Evolutionary conservation across 2,329 filamentous ascomycete species (phyloP).

Genomic region (Bipolaris zeicola): DNA sequence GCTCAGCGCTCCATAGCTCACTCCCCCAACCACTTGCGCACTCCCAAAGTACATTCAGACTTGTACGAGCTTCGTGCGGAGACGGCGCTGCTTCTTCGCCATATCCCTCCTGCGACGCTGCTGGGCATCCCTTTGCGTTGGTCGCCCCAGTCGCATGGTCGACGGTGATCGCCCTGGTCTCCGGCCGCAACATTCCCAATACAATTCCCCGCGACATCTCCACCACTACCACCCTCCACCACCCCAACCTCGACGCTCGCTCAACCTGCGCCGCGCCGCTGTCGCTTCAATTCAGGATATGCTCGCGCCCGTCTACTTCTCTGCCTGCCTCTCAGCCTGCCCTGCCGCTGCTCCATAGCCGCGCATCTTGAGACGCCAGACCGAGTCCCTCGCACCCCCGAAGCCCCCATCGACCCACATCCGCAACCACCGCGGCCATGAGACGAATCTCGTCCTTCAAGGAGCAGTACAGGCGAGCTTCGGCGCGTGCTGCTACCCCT

Average conservation of each 20-base stretch:
- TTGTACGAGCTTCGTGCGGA: background rate
- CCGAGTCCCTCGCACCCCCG: constrained; percentile 29
- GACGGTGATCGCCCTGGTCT: constrained; percentile 6
- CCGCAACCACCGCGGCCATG: constrained; percentile 31
- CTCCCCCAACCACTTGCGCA: constrained; percentile 9
- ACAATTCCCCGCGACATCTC: constrained; percentile 25
- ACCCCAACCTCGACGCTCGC: constrained; percentile 26
- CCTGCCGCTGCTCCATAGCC: constrained; percentile 36
- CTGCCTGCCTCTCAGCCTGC: constrained; percentile 22
- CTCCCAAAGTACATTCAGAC: background rate
- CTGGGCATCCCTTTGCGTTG: constrained; percentile 1
- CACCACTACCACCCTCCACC: constrained; percentile 15
- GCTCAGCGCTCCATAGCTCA: constrained; percentile 13
- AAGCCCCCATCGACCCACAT: constrained; percentile 24
- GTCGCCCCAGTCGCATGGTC: constrained; percentile 10
- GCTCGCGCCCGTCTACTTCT: constrained; percentile 30
- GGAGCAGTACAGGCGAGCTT: constrained; percentile 38
- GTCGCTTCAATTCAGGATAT: constrained; percentile 37
- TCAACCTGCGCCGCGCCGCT: constrained; percentile 23
- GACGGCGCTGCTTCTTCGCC: constrained; percentile 5
- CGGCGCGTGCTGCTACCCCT: constrained; percentile 38
- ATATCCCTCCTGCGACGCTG: background rate
- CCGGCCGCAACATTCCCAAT: constrained; percentile 18
- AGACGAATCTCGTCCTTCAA: constrained; percentile 43
- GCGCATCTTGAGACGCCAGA: constrained; percentile 31